Evolutionary conservation across 208 protist species (phyloP), one percentile per base, ranked within the genome.

Genomic region (Trypanosoma cruzi): DNA sequence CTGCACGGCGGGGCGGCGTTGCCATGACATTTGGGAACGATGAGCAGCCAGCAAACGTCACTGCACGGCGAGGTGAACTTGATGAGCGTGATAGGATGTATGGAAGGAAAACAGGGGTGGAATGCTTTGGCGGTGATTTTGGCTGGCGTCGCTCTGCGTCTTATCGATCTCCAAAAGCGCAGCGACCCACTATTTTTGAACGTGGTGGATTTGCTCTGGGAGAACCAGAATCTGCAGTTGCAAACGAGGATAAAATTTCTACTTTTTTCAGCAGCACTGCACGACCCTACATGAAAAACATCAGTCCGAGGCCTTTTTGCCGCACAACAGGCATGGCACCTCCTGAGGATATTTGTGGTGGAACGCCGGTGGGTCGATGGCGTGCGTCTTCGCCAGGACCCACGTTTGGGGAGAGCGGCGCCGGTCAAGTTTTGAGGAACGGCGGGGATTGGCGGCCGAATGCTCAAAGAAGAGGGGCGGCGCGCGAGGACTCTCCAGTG

Each of bases 401-500:
- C 13, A 29, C 13, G 32, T 52, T 55, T 63, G 69, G 69, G 20
- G 59, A 66, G 34, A 8, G 50, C 64, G n/a, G 29, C 34, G 26
- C 31, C 22, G 31, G 18, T 31, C 16, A 10, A 11, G 42, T 36
- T 10, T 24, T 56, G 48, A n/a, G 22, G 48, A n/a, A 11, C 22
- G 32, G 49, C 31, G 44, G 48, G 1, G 36, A 66, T 55, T 46
- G n/a, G 34, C 48, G 40, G 28, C 11, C 0, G 14, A 48, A 53
- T 18, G 34, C 40, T 42, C 28, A 31, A 5, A 26, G 58, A 42
- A 1, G 16, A 11, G 57, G 34, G 14, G 37, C 69, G 26, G 20
- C 56, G 18, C 56, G 58, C 29, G 63, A 68, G 36, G 64, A 69
- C 31, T 66, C 64, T 40, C 64, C 71, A 20, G 37, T 48, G 22